Evolutionary conservation across 2,329 filamentous ascomycete species (phyloP), one percentile per base, ranked within the genome.

Genomic region (Penicillium expansum): DNA sequence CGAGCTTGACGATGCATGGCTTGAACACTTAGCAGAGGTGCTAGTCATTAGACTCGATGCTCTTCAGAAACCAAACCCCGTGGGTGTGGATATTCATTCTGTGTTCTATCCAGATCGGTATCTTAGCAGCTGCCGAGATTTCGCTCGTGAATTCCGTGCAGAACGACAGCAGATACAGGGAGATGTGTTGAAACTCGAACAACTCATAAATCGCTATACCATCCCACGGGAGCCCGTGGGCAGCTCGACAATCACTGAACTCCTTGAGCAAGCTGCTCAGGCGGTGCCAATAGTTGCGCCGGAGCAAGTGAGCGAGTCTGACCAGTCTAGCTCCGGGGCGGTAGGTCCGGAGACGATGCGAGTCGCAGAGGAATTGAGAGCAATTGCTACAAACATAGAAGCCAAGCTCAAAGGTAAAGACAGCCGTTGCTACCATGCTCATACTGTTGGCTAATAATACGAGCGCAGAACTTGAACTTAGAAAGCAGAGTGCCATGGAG

Each of bases 91-190:
- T 6, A 76, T 86, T 18, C 83, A 84, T 4, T 67, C 78, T 1
- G 74, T 77, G 1, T 79, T 85, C 64, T 85, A 84, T 61, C 77
- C 82, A 5, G 85, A 87, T 70, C 79, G 84, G 44, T 88, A 87
- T 67, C 73, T 86, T 44, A 75, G 81, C 48, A 73, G 77, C 59
- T 83, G 81, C 57, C 75, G 77, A 54, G 74, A 76, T 1, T 65
- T 76, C 10, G 77, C 81, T 16, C 75, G 75, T 42, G 73, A 77
- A 9, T 77, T 85, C 56, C 79, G 81, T 32, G 57, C 62, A 8
- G 69, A 69, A 30, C 71, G 73, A 59, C 66, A 76, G 8, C 66
- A 73, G 43, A 63, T 73, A 8, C 64, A 68, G 32, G 61, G 69
- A 37, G 67, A 75, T 33, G 63, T 78, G 5, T 60, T 64, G 24